A percentile compares a stretch with the other conserved stretches of the same genome.
Conservation (phyloP, 2,329 filamentous ascomycete genomes). For the Verruconis gallopava region DNA sequence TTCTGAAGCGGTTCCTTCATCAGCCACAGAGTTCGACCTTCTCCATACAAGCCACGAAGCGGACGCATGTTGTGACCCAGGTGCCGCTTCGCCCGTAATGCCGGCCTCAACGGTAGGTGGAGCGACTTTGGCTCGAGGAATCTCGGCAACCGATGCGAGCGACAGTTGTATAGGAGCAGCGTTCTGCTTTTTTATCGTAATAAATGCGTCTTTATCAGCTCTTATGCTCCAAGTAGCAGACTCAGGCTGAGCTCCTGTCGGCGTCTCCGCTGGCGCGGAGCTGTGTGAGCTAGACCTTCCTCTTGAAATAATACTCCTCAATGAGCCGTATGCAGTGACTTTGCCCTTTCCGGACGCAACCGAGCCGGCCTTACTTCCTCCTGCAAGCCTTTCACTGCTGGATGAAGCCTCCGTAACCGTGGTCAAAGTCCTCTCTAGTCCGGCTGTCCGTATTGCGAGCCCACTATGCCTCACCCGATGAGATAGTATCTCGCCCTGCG, state of each 20-base stretch:
- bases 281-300: slow-evolving; percentile 6
- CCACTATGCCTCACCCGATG: slow-evolving; percentile 19
- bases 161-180: neutral
- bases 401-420: slow-evolving; percentile 35
- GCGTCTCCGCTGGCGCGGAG: slow-evolving; percentile 1
- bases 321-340: slow-evolving; percentile 12
- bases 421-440: slow-evolving; percentile 27
- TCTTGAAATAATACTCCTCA: slow-evolving; percentile 13
- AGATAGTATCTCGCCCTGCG: slow-evolving; percentile 16
- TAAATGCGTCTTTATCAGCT: neutral
- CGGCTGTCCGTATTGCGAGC: slow-evolving; percentile 22
- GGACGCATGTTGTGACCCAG: neutral
- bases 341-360: slow-evolving; percentile 10
- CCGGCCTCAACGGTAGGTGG: neutral
- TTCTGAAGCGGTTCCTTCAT: neutral
- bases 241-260: neutral
- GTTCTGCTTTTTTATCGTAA: neutral
- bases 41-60: neutral
- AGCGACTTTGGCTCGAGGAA: neutral
- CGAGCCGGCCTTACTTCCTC: slow-evolving; percentile 9
- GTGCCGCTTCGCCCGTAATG: neutral
- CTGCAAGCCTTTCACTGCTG: slow-evolving; percentile 28
- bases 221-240: neutral
- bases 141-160: neutral
- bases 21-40: neutral